These are phyloP conservation scores for Talaromyces sp. DNA, from an alignment of 2,329 filamentous ascomycete species.

Conservation along the genomic window DNA sequence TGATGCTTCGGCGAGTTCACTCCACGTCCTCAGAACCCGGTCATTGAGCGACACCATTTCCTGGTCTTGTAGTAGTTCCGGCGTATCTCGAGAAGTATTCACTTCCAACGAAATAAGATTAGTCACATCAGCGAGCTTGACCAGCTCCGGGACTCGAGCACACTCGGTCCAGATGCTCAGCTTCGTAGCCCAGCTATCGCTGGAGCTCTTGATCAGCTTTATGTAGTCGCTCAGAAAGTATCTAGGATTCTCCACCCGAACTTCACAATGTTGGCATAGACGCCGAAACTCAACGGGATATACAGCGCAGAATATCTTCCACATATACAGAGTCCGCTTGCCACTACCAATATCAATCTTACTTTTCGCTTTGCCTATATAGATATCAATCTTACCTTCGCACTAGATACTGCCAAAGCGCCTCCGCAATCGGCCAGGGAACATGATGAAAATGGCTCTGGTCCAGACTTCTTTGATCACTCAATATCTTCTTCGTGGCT, in stretches of 20 bases:
- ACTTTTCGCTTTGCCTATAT: constrained; percentile 2
- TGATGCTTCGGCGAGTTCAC: constrained; percentile 32
- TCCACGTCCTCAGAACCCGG: constrained; percentile 41
- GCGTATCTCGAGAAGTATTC: constrained; percentile 21
- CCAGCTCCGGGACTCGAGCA: constrained; percentile 34
- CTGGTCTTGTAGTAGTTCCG: constrained; percentile 17
- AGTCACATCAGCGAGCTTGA: constrained; percentile 35
- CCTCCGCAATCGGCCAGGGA: constrained; percentile 39
- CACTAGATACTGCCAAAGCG: constrained; percentile 39
- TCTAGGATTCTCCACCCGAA: constrained; percentile 30
- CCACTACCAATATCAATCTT: constrained; percentile 24
- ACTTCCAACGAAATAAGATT: constrained; percentile 43
- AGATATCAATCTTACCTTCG: constrained; percentile 29
- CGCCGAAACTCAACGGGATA: constrained; percentile 37
- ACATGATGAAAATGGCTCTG: constrained; percentile 34
- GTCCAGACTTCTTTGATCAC: constrained; percentile 37
- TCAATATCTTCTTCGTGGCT: constrained; percentile 31
- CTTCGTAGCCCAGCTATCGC: constrained; percentile 33
- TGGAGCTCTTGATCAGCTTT: constrained; percentile 30
- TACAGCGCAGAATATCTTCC: constrained; percentile 40
- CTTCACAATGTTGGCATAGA: constrained; percentile 27
- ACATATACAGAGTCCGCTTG: constrained; percentile 41
- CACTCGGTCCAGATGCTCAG: constrained; percentile 34
- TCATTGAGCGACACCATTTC: constrained; percentile 31
- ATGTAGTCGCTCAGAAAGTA: constrained; percentile 36